Base-by-base conservation (phyloP, 2,329 filamentous ascomycete species). In the Monilinia laxa region DNA sequence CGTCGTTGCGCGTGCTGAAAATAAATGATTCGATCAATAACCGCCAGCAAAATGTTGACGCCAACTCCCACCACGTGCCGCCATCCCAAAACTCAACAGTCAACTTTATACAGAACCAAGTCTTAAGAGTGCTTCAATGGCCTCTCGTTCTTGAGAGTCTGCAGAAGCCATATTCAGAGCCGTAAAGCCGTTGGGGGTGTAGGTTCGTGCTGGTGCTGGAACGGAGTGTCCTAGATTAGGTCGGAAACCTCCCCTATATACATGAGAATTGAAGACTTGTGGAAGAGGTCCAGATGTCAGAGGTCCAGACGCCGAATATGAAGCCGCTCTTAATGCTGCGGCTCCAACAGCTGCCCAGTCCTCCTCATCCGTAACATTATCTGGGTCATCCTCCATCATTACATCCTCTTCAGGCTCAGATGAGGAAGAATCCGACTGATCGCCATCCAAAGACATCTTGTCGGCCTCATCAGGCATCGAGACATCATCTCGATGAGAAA, bases 301-400 rank as follows among this genome's bases (percentile, higher is more conserved):
- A 78, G 87, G 80, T 79, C 85, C 81, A 72, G 81, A 84, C 73
- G 79, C 84, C 65, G 84, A 82, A 74, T 88, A 88, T 9, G 86
- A 89, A 59, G 84, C 83, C 68, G 86, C 85, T 71, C 93, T 88
- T 72, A 97, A 84, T 71, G 92, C 91, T 65, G 90, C 92, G 40
- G 93, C 92, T 65, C 93, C 94, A 69, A 97, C 90, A 63, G 90
- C 87, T 57, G 91, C 92, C 93, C 94, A 97, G 79, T 98, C 93
- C 79, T 98, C 94, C 76, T 97, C 92, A 76, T 98, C 95, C 31
- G 95, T 98, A 68, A 91, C 85, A 75, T 97, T 92, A 71, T 90
- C 89, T 68, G 91, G 87, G 75, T 96, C 90, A 72, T 92, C 90
- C 73, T 88, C 87, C 81, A 88, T 86, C 79, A 77, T 83, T 72